Evolutionary conservation across 73 alveolate genomes (phyloP).

Genomic region (Stentor coeruleus): DNA sequence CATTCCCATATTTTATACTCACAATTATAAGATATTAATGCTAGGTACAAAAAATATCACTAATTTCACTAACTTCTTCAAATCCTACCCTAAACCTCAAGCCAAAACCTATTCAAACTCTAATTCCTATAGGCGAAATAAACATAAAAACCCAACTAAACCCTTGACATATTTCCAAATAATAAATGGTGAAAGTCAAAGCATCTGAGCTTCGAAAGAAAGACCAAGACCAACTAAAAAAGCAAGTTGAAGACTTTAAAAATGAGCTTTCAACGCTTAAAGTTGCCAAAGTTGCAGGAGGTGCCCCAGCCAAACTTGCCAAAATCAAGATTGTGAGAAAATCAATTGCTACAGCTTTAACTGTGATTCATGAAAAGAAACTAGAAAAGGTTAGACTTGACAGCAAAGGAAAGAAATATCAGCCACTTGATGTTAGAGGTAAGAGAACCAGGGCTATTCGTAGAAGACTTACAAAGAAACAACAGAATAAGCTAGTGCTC

Average conservation of each 20-base stretch:
- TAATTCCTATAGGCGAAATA: too few relatives aligned
- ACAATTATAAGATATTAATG: too few relatives aligned
- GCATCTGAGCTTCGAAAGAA: constrained; percentile 23
- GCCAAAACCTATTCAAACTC: too few relatives aligned
- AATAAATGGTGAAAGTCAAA: constrained; percentile 28
- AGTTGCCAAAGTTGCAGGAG: constrained; percentile 77
- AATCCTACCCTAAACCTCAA: too few relatives aligned
- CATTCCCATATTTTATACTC: too few relatives aligned
- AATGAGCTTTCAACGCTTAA: constrained; percentile 63
- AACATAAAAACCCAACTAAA: not conserved
- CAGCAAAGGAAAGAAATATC: constrained; percentile 56
- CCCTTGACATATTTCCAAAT: too few relatives aligned
- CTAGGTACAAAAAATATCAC: too few relatives aligned
- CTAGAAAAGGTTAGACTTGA: constrained; percentile 63
- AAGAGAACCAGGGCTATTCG: constrained; percentile 81
- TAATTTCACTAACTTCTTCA: too few relatives aligned
- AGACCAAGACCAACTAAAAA: not conserved
- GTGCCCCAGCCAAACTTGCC: constrained; percentile 68
- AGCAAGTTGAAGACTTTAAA: constrained; percentile 33
- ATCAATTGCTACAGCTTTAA: constrained; percentile 78
- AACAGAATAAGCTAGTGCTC: constrained; percentile 57
- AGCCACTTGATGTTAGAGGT: constrained; percentile 76
- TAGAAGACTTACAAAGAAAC: constrained; percentile 68
- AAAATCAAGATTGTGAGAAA: constrained; percentile 74
- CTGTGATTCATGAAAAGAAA: constrained; percentile 84